Evolutionary conservation across 805 yeast genomes (phyloP).

Genomic region (Ogataea degrootiae): DNA sequence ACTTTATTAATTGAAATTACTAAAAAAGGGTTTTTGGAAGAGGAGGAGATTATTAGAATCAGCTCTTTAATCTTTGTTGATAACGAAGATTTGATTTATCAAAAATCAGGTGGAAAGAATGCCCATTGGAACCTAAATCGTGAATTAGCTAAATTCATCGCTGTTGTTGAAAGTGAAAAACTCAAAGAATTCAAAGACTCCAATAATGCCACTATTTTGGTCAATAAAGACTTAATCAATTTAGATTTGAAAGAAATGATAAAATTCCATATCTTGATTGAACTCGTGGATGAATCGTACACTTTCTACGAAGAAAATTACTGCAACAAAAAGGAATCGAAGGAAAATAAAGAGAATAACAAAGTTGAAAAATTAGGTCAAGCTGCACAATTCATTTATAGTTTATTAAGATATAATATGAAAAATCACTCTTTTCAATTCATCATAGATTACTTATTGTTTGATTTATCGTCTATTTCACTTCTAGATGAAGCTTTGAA

Average conservation of each 20-base stretch:
- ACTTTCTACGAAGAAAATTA: conserved; percentile 20
- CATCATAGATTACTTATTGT: conserved; percentile 36
- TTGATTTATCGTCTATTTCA: conserved; percentile 38
- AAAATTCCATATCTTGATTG: conserved; percentile 24
- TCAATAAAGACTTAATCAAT: conserved; percentile 14
- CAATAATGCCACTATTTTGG: conserved; percentile 29
- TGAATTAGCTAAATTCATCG: conserved; percentile 54
- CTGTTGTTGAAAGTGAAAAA: conserved; percentile 37
- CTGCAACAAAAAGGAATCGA: conserved; percentile 1
- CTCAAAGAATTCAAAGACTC: conserved; percentile 34
- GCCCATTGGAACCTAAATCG: conserved; percentile 27
- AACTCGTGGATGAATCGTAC: conserved; percentile 28
- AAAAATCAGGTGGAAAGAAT: conserved; percentile 18
- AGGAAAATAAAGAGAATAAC: conserved; percentile 12
- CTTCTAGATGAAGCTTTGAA: conserved; percentile 30
- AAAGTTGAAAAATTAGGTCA: conserved; percentile 15
- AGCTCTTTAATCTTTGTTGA: conserved; percentile 27
- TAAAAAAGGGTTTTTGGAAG: conserved; percentile 59
- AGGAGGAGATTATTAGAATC: conserved; percentile 38
- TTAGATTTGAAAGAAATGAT: conserved; percentile 28
- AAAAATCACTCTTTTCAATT: conserved; percentile 33
- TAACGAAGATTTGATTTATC: conserved; percentile 22
- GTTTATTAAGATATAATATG: conserved; percentile 28
- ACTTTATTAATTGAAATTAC: conserved; percentile 51
- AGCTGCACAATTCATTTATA: conserved; percentile 32